Conservation (phyloP, 495 filamentous ascomycete genomes). For the Bombardia bombarda region DNA sequence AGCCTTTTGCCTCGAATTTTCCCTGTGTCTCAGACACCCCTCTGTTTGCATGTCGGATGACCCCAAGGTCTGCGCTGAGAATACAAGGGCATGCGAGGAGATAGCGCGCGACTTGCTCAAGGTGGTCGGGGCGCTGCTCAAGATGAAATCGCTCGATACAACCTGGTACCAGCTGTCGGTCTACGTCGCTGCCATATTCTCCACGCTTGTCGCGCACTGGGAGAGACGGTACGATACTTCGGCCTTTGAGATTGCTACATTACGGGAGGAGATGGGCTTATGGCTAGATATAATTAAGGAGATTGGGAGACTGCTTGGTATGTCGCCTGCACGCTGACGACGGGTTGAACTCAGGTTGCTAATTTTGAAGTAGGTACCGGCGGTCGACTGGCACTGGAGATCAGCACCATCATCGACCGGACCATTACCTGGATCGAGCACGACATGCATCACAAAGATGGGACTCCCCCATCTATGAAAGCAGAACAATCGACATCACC, state of each 20-base stretch:
- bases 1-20: constrained; percentile 39
- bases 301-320: constrained; percentile 55
- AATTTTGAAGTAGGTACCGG: constrained; percentile 23
- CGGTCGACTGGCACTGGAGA: constrained; percentile 23
- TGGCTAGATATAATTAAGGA: constrained; percentile 64
- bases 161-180: constrained; percentile 70
- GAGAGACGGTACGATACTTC: constrained; percentile 54
- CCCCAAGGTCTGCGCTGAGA: constrained; percentile 52
- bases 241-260: constrained; percentile 40
- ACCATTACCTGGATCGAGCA: constrained; percentile 38
- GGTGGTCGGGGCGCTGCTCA: constrained; percentile 49
- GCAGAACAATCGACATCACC: constrained; percentile 6
- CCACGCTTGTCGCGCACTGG: constrained; percentile 61
- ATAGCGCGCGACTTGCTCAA: constrained; percentile 55
- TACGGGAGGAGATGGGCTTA: constrained; percentile 57
- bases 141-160: constrained; percentile 62
- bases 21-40: constrained; percentile 57
- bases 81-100: constrained; percentile 60
- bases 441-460: constrained; percentile 23
- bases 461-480: constrained; percentile 8
- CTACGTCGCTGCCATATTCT: constrained; percentile 67
- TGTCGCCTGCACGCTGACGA: constrained; percentile 15
- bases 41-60: constrained; percentile 57
- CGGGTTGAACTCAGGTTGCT: not conserved
- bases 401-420: constrained; percentile 32